Evolutionary conservation across 148 eudicot species (phyloP), one percentile per base, ranked within the genome.

Genomic region (Agrostemma githago): DNA sequence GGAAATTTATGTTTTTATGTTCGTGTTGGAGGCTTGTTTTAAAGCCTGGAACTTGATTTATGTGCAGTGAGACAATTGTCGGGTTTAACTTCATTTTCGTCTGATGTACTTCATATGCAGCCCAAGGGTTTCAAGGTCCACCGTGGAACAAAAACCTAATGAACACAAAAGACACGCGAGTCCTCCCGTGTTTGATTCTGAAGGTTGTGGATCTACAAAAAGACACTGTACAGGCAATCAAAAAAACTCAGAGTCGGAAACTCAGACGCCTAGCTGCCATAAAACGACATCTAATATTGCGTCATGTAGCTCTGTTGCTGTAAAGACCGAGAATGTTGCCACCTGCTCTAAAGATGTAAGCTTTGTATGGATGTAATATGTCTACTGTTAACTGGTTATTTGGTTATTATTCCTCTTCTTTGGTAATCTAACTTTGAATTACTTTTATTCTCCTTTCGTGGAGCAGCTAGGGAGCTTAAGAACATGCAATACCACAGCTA

Each of bases 81-180:
- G 40, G 4, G 58, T 10, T 67, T 73, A 65, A 34, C 6, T 57
- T 71, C 68, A 70, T 53, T 41, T 46, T 46, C 38, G 39, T 21
- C 6, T 14, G 19, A 9, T 42, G 40, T 82, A 58, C 46, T 71
- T 57, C 70, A 42, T 53, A 10, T 79, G 68, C 83, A 92, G 92
- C 60, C 84, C 79, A 20, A 26, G 86, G 56, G 84, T 72, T 71
- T 69, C 87, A 66, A 72, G 60, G 76, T 74, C 83, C 11, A 58
- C 74, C 5, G 53, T 71, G 54, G 90, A 85, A 76, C 70, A 68
- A 44, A 84, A 76, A 37, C 48, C 63, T 48, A 65, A 75, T 70
- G 84, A 72, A 43, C 80, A 73, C 72, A 94, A 92, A 81, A 88
- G 96, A 77, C 83, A 78, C n/a, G 85, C 87, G 10, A 88, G 89